Percentiles rank a stretch among this genome's conserved stretches.
These are phyloP conservation scores for Panellus pusillus DNA, from an alignment of 768 basidiomycete species.

Conservation along the genomic window DNA sequence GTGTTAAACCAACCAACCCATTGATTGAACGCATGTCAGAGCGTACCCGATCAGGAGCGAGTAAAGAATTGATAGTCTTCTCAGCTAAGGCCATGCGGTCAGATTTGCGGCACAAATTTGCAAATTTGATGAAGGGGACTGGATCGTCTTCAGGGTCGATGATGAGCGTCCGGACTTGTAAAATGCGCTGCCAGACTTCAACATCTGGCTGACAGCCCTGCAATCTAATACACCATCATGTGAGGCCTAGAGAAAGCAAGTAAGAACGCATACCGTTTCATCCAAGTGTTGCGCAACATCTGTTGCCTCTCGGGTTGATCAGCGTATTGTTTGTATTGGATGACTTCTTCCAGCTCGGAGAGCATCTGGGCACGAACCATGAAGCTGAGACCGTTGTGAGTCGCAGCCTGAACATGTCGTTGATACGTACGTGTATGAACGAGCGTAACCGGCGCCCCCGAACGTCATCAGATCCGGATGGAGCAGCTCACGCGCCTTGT, in stretches of 20 bases:
- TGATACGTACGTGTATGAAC: conserved; percentile 82
- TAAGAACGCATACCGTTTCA: conserved; percentile 67
- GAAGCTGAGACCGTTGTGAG: conserved; percentile 52
- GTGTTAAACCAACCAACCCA: neutral
- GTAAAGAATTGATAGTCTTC: conserved; percentile 92
- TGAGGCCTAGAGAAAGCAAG: neutral
- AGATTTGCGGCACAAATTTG: conserved; percentile 94
- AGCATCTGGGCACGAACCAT: conserved; percentile 99
- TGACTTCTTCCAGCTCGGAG: conserved; percentile 97
- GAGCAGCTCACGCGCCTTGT: conserved; percentile 87
- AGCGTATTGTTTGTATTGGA: conserved; percentile 89
- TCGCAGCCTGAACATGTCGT: neutral
- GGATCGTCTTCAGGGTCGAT: conserved; percentile 92
- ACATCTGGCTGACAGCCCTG: conserved; percentile 98
- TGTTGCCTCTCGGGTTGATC: conserved; percentile 91
- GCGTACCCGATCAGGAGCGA: conserved; percentile 74
- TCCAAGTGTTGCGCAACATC: conserved; percentile 94
- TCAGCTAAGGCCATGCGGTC: conserved; percentile 92
- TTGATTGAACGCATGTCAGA: neutral
- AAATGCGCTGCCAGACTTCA: conserved; percentile 97
- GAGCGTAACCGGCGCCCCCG: conserved; percentile 94
- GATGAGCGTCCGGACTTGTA: conserved; percentile 94
- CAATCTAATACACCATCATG: conserved; percentile 49
- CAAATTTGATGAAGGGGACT: conserved; percentile 98
- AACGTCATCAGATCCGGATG: conserved; percentile 91